Base-by-base conservation (phyloP, 2,329 filamentous ascomycete genomes). In the Ophiostoma ips region DNA sequence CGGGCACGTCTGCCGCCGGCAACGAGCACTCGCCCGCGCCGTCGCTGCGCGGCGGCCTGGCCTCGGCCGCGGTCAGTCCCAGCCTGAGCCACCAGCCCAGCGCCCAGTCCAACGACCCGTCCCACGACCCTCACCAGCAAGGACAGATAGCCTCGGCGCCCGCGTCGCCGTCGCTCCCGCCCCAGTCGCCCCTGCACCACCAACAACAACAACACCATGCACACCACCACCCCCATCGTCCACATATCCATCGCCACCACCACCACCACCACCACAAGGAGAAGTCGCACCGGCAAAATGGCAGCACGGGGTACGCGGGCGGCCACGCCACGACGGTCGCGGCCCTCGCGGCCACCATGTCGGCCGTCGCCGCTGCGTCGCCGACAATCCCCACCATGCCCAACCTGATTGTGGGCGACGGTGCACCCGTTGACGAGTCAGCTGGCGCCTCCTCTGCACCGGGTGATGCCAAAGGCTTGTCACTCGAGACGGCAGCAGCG, bases 71-170 rank as follows among this genome's bases (percentile, higher is more conserved):
- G 9, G 24, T 30, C 5, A 55, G 51, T 19, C 52, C 52, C 7
- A 48, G 16, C 28, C 46, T 47, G n/a, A 55, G 54, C 41, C 50
- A 52, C 1, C 51, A 51, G n/a, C 47, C 53, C 1, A 56, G 51
- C 24, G 33, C 46, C 8, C 49, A n/a, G n/a, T n/a, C n/a, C n/a
- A n/a, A n/a, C n/a, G n/a, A n/a, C n/a, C n/a, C n/a, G n/a, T n/a
- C n/a, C n/a, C 35, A 45, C 38, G 28, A 31, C 52, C 11, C 7
- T 33, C 30, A 2, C 7, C n/a, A 28, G 24, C 24, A 28, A 8
- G 50, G 50, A 10, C 35, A 51, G 36, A 10, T 37, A 16, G 30
- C 2, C 3, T 21, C 38, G 1, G 37, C 35, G 11, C 10, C 31
- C 31, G 31, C 31, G 11, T 24, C 38, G 15, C 40, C 12, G 16